phyloP scores from a whole-genome alignment of 2,329 filamentous ascomycete genomes.

The Metarhizium rileyi region DNA sequence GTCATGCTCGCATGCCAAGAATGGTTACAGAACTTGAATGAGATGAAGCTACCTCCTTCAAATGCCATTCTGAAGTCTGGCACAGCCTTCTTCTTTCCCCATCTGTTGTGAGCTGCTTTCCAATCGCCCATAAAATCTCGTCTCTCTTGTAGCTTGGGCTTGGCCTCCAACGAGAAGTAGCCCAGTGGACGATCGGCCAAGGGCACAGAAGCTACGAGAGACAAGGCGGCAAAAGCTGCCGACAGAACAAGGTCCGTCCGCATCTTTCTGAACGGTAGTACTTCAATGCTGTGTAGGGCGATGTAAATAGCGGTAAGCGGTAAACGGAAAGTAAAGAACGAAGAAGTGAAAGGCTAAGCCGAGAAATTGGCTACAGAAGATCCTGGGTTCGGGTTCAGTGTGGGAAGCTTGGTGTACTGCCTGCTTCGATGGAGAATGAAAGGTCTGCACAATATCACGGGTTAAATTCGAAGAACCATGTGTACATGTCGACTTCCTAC shows the following conservation, averaged over 20 bases:
- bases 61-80: constrained; percentile 17
- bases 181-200: neutral
- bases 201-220: neutral
- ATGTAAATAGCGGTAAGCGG: neutral
- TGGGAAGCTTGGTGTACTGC: no score
- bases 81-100: constrained; percentile 19
- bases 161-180: constrained; percentile 20
- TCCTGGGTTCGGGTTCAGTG: no score
- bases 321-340: neutral
- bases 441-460: no score
- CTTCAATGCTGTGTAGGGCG: neutral
- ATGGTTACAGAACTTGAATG: neutral
- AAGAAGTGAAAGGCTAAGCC: neutral
- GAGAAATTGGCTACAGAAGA: no score
- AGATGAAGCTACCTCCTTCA: constrained; percentile 18
- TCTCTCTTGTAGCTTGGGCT: constrained; percentile 12
- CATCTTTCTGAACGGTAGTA: neutral
- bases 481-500: no score
- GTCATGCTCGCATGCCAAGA: neutral
- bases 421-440: no score
- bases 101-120: constrained; percentile 23
- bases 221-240: neutral
- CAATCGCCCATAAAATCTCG: constrained; percentile 24
- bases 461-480: no score
- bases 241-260: neutral